A percentile compares a stretch with the other conserved stretches of the same genome.
Evolutionary conservation across 2,329 filamentous ascomycete genomes (phyloP).

Genomic region (Calonectria crousiana): DNA sequence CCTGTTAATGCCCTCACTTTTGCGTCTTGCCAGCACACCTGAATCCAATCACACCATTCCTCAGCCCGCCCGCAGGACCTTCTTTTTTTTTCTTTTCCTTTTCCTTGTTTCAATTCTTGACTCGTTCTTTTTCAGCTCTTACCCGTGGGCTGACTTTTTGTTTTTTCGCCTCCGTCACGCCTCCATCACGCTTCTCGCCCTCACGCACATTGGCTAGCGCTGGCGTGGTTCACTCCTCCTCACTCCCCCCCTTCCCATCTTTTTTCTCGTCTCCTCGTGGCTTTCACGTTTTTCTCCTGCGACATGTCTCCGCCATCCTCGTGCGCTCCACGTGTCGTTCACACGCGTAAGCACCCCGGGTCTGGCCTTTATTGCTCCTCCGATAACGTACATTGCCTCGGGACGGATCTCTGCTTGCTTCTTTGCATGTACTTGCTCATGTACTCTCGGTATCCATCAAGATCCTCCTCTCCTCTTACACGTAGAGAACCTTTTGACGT

Average conservation of each 20-base stretch:
- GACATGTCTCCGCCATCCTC: conserved; percentile 27
- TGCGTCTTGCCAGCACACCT: conserved; percentile 4
- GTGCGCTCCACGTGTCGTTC: conserved; percentile 42
- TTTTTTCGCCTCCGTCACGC: background rate
- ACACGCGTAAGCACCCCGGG: conserved; percentile 7
- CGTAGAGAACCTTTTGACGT: background rate
- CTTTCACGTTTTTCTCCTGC: conserved; percentile 26
- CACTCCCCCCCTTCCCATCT: background rate
- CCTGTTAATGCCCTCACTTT: background rate
- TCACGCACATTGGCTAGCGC: conserved; percentile 1
- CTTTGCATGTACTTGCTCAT: background rate
- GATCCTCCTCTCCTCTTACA: conserved; percentile 3
- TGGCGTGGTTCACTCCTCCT: conserved; percentile 8
- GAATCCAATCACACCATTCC: conserved; percentile 23
- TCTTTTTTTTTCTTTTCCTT: conserved; percentile 27
- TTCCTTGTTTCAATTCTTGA: conserved; percentile 8
- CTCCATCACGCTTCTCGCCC: conserved; percentile 9
- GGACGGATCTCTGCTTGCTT: background rate
- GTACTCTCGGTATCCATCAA: background rate
- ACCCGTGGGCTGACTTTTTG: conserved; percentile 5
- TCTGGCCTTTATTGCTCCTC: conserved; percentile 1
- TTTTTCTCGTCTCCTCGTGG: conserved; percentile 17
- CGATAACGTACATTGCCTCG: conserved; percentile 18
- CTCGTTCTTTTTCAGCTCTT: conserved; percentile 6
- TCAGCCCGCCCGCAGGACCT: background rate